phyloP scores from a whole-genome alignment of 768 basidiomycete genomes.

The Kwoniella bestiolae region DNA sequence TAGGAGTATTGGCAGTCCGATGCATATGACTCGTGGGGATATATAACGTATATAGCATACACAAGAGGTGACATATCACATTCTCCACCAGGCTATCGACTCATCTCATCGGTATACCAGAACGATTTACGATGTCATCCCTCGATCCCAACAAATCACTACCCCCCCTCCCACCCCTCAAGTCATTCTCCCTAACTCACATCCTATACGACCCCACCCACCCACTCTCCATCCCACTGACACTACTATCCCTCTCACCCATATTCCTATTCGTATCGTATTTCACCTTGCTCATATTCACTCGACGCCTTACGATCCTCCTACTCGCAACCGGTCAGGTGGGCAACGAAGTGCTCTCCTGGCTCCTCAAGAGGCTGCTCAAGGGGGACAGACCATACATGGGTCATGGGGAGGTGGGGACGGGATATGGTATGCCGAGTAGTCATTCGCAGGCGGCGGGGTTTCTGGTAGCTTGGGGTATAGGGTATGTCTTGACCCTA shows the following conservation, averaged over 20 bases:
- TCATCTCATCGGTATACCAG: background rate
- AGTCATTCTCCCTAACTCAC: conserved; percentile 47
- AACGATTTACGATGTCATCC: conserved; percentile 19
- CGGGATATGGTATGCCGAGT: conserved; percentile 56
- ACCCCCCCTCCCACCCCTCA: conserved; percentile 32
- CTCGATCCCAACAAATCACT: conserved; percentile 26
- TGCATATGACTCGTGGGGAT: too few species aligned
- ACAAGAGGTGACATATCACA: too few species aligned
- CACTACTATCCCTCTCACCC: conserved; percentile 51
- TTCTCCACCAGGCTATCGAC: too few species aligned
- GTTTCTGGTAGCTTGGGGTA: conserved; percentile 43
- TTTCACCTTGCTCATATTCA: conserved; percentile 51
- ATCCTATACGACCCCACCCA: conserved; percentile 51
- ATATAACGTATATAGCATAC: too few species aligned
- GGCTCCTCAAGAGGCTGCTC: conserved; percentile 40
- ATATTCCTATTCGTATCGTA: conserved; percentile 57
- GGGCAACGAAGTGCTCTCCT: conserved; percentile 48
- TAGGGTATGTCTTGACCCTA: conserved; percentile 34
- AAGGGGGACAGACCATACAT: conserved; percentile 48
- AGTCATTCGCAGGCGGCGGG: conserved; percentile 54
- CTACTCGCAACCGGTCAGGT: conserved; percentile 46
- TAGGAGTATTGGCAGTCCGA: too few species aligned
- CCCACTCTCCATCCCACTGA: conserved; percentile 50
- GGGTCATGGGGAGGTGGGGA: conserved; percentile 43
- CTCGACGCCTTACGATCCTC: conserved; percentile 44